Evolutionary conservation across 768 basidiomycete genomes (phyloP).

Genomic region (Trichaptum fuscoviolaceum): DNA sequence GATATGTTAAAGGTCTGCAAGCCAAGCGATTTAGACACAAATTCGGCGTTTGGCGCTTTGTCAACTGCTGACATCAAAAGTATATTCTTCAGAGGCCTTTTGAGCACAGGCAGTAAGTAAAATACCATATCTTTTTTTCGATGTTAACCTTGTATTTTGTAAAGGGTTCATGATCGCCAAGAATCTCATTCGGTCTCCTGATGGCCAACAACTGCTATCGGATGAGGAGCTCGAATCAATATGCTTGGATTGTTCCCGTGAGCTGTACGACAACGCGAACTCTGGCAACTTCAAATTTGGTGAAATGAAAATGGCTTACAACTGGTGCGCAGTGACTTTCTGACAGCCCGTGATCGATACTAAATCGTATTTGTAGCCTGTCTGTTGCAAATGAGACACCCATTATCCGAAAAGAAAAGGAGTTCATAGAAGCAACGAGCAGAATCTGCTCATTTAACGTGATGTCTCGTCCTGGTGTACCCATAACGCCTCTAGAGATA

Average conservation of each 20-base stretch:
- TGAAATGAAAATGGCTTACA: slow-evolving; percentile 95
- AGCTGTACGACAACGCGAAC: slow-evolving; percentile 93
- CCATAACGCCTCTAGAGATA: slow-evolving; percentile 89
- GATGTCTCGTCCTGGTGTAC: slow-evolving; percentile 63
- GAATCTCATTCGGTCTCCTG: slow-evolving; percentile 47
- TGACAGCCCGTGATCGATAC: slow-evolving; percentile 1
- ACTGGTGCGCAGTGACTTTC: slow-evolving; percentile 56
- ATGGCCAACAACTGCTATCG: slow-evolving; percentile 42
- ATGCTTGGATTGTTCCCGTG: slow-evolving; percentile 73
- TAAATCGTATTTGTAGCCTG: slow-evolving; percentile 43
- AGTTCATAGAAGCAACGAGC: slow-evolving; percentile 97
- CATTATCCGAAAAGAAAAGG: slow-evolving; percentile 61
- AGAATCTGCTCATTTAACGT: slow-evolving; percentile 91
- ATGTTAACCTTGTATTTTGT: slow-evolving; percentile 7
- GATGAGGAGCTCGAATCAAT: slow-evolving; percentile 61
- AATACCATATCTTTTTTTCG: not conserved
- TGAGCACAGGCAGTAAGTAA: slow-evolving; percentile 83
- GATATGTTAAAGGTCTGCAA: slow-evolving; percentile 84
- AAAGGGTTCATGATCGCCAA: slow-evolving; percentile 67
- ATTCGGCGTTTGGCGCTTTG: slow-evolving; percentile 78
- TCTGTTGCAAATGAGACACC: slow-evolving; percentile 65
- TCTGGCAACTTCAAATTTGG: slow-evolving; percentile 89
- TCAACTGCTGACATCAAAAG: slow-evolving; percentile 61
- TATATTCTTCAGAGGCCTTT: slow-evolving; percentile 83
- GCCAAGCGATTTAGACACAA: slow-evolving; percentile 54